A percentile compares a stretch with the other conserved stretches of the same genome.
Evolutionary conservation across 176 grass and related monocot species (phyloP).

Genomic region (Cenchrus americanus): DNA sequence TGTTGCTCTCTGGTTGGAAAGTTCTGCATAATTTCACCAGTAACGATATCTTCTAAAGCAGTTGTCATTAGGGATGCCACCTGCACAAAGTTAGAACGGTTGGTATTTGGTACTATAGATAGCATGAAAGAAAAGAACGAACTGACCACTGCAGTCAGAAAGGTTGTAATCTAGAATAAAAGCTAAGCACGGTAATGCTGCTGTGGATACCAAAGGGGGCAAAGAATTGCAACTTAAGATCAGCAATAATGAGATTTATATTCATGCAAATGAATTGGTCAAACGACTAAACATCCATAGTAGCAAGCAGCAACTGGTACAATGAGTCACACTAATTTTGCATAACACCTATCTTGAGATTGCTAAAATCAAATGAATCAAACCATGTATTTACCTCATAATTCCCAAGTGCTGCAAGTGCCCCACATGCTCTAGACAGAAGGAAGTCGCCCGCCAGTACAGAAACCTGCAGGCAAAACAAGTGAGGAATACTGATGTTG

Average conservation of each 20-base stretch:
- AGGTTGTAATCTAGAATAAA: slow-evolving; percentile 10
- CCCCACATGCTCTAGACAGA: slow-evolving; percentile 91
- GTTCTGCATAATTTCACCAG: slow-evolving; percentile 98
- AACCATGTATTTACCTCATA: slow-evolving; percentile 62
- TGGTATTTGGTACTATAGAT: background rate
- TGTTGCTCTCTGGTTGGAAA: slow-evolving; percentile 77
- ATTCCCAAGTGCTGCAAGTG: slow-evolving; percentile 90
- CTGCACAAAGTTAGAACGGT: slow-evolving; percentile 52
- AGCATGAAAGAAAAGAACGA: slow-evolving; percentile 24
- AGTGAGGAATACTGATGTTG: slow-evolving; percentile 20
- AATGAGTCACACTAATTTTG: slow-evolving; percentile 4
- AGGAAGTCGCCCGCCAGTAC: slow-evolving; percentile 96
- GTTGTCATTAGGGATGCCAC: slow-evolving; percentile 86
- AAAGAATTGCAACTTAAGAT: slow-evolving; percentile 6
- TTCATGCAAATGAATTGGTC: background rate
- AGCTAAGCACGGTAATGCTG: slow-evolving; percentile 6
- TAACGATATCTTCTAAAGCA: slow-evolving; percentile 89
- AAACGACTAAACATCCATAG: background rate
- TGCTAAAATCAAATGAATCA: slow-evolving; percentile 21
- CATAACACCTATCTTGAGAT: slow-evolving; percentile 1
- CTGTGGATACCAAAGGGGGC: background rate
- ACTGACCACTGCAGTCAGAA: background rate
- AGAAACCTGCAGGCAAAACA: slow-evolving; percentile 71
- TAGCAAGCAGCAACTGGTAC: background rate
- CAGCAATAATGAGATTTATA: slow-evolving; percentile 14